A percentile compares a stretch with the other conserved stretches of the same genome.
These are phyloP conservation scores for Astrephomene gubernaculifera DNA, from an alignment of 139 green algal genomes.

Conservation along the genomic window DNA sequence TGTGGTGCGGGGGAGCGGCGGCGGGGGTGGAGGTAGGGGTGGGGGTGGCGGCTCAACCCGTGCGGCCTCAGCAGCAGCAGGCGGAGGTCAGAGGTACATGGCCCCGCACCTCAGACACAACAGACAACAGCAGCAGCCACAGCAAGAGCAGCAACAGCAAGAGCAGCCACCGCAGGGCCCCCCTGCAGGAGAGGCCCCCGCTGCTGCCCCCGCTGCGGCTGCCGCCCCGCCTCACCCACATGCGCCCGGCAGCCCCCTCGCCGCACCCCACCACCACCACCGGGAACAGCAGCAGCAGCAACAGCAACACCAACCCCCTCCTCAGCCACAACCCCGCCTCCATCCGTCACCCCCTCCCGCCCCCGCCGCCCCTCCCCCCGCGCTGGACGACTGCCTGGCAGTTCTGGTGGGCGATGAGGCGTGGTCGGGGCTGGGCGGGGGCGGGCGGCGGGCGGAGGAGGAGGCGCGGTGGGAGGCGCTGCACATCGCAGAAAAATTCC, in stretches of 20 bases:
- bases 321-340: too few species aligned
- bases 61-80: background rate
- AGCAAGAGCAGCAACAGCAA: background rate
- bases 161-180: background rate
- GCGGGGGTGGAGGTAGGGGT: background rate
- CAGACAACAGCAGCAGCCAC: background rate
- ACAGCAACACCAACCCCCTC: too few species aligned
- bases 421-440: background rate
- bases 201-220: background rate
- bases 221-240: too few species aligned
- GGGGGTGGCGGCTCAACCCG: too few species aligned
- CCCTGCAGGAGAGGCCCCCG: background rate
- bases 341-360: background rate
- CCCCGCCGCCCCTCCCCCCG: background rate
- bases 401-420: background rate
- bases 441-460: background rate
- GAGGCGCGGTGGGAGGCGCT: background rate
- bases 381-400: conserved; percentile 30
- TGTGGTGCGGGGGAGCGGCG: background rate
- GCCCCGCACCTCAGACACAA: background rate
- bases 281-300: too few species aligned
- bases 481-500: conserved; percentile 39
- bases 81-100: background rate
- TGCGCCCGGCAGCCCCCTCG: too few species aligned
- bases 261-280: too few species aligned